Base-by-base conservation (phyloP, 176 grass and related monocot species). In the Avena eriantha region DNA sequence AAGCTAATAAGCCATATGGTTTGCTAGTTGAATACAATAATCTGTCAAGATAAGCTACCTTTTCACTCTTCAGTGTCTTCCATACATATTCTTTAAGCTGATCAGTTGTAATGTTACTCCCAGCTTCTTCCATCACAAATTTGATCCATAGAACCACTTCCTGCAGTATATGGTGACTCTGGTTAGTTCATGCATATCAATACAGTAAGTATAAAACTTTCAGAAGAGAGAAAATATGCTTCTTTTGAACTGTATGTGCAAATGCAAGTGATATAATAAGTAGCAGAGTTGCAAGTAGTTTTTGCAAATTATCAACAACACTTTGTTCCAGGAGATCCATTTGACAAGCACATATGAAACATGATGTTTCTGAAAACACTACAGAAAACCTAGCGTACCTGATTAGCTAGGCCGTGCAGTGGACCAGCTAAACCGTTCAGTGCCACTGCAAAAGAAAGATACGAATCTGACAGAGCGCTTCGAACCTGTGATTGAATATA, bases 361-460 rank as follows among this genome's bases (percentile, higher is more conserved):
- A 73, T 50, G 54, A 68, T 73, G 23, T 60, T 34, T 15, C 56
- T 84, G 63, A 79, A 7, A 70, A 69, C 10, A 78, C 72, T 15
- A 29, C 53, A 46, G 12, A 33, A 79, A 80, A 90, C 39, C 50
- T 21, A 79, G 58, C 9, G 22, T 88, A 98, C 97, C 94, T 98
- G 97, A 86, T 98, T 98, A 69, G 97, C 97, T 48, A 98, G 89
- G 66, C 92, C 97, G 55, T 98, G 97, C 41, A 98, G 90, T 1
- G 97, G 97, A 4, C 97, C 97, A 66, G 97, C 97, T 76, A 98
- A 91, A 86, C 97, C 97, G 69, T 98, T 98, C 11, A 96, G 78
- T 78, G 97, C 97, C 4, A 92, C 97, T 48, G 97, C 94, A 73
- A 96, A 98, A 68, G 94, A 96, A 86, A 98, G 90, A 39, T 96